Percentiles rank a stretch among this genome's conserved stretches.
Conservation (phyloP, 768 basidiomycete genomes). For the Termitomyces titanicus region DNA sequence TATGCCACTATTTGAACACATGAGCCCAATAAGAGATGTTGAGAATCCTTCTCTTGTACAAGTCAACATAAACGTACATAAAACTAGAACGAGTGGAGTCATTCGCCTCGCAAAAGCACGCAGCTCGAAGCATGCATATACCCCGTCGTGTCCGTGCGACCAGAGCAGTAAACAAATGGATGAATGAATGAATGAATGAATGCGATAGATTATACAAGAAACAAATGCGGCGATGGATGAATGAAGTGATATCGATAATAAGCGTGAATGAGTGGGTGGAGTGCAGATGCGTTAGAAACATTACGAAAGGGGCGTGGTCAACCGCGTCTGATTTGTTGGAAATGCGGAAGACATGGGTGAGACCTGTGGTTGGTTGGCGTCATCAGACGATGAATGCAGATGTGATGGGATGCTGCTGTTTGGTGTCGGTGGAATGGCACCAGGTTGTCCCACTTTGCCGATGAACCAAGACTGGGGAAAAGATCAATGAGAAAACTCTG, state of each 20-base stretch:
- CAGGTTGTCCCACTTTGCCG: constrained; percentile 68
- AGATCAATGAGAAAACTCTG: constrained; percentile 2
- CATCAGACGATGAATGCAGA: constrained; percentile 28
- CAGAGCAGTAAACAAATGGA: neutral
- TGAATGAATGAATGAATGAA: constrained; percentile 1
- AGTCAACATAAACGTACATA: constrained; percentile 3
- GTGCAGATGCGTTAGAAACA: neutral
- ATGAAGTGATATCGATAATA: constrained; percentile 2
- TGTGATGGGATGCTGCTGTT: constrained; percentile 34
- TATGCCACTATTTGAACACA: neutral
- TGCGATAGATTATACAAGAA: constrained; percentile 11
- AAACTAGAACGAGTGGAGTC: constrained; percentile 8
- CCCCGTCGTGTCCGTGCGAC: neutral
- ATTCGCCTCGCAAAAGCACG: neutral
- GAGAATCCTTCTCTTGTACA: neutral
- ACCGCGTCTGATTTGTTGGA: constrained; percentile 45
- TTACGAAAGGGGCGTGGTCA: constrained; percentile 19
- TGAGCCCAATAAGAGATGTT: neutral
- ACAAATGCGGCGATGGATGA: constrained; percentile 4
- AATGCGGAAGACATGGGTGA: constrained; percentile 87
- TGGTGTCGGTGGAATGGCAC: constrained; percentile 45
- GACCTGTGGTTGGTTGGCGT: constrained; percentile 45
- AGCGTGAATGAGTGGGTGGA: neutral
- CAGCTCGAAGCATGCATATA: neutral
- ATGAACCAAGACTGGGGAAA: constrained; percentile 83